Evolutionary conservation across 2,329 filamentous ascomycete species (phyloP).

Genomic region (Arthroderma sp.): DNA sequence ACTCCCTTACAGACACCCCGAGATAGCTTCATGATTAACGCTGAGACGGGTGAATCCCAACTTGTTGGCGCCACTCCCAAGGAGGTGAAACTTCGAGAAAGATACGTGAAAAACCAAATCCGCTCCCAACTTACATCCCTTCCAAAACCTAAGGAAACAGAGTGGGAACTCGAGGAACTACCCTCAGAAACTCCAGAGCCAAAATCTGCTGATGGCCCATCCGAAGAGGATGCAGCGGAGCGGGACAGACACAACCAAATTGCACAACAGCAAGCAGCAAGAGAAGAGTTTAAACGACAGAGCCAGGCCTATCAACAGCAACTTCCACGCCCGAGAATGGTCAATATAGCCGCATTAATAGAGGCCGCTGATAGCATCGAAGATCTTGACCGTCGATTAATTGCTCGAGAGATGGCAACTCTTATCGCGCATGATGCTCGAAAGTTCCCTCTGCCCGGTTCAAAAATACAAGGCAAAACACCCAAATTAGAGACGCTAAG

Average conservation of each 20-base stretch:
- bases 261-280: constrained; percentile 49
- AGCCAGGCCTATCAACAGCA: constrained; percentile 83
- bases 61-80: constrained; percentile 61
- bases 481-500: constrained; percentile 50
- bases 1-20: constrained; percentile 81
- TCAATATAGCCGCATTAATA: constrained; percentile 59
- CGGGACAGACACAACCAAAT: constrained; percentile 57
- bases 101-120: constrained; percentile 56
- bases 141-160: constrained; percentile 81
- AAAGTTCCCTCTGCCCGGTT: constrained; percentile 57
- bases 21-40: constrained; percentile 75
- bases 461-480: constrained; percentile 50
- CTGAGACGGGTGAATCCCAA: constrained; percentile 46
- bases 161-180: constrained; percentile 79
- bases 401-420: constrained; percentile 64
- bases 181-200: constrained; percentile 66
- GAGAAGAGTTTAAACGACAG: constrained; percentile 63
- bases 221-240: constrained; percentile 58
- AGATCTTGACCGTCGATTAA: constrained; percentile 53
- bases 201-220: constrained; percentile 35
- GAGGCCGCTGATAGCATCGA: constrained; percentile 46
- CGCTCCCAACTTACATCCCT: constrained; percentile 54
- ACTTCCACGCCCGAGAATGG: constrained; percentile 59
- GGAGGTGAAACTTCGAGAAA: constrained; percentile 59
- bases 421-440: constrained; percentile 72